Evolutionary conservation across 2,329 filamentous ascomycete genomes (phyloP), one percentile per base, ranked within the genome.

Genomic region (Ophiostoma sp.): DNA sequence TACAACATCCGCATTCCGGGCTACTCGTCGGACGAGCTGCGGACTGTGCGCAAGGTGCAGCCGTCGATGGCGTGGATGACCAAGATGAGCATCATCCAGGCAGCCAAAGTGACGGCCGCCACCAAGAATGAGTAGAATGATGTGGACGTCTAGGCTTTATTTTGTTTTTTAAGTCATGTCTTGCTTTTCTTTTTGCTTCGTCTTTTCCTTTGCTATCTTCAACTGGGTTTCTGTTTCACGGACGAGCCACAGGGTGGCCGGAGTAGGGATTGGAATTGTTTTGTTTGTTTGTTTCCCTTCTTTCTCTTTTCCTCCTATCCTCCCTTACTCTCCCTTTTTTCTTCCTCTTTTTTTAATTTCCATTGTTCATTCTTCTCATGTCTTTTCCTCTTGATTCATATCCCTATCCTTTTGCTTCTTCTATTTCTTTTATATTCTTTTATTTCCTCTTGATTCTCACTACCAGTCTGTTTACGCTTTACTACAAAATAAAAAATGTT

Each of bases 51-150:
- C 78, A 97, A 97, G 83, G 90, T 96, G 69, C 91, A 95, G 78
- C 95, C 95, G 1, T 89, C 93, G 27, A 83, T 90, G 20, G 91
- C 89, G 31, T 99, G 95, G 93, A 94, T 95, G 73, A 90, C 91
- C 74, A 99, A 99, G 84, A 96, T 99, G 90, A 94, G 93, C 76
- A 94, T 95, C 33, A 90, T 99, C 20, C 93, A 97, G 80, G 94
- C 94, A 1, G 93, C 93, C 66, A 98, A 98, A 83, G 93, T 90
- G 65, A 89, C 86, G 80, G 83, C 87, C 4, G 85, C 86, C 33
- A 87, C 86, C 23, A 72, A 73, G 67, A 73, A 71, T 17, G 73
- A 74, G 52, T 68, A 68, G 67, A 4, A 31, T 31, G 27, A 31
- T 11, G 27, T 4, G 17, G 35, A 10, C 31, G 36, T 15, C 3